phyloP scores from a whole-genome alignment of 2,329 filamentous ascomycete genomes.

The Aspergillus sp. region DNA sequence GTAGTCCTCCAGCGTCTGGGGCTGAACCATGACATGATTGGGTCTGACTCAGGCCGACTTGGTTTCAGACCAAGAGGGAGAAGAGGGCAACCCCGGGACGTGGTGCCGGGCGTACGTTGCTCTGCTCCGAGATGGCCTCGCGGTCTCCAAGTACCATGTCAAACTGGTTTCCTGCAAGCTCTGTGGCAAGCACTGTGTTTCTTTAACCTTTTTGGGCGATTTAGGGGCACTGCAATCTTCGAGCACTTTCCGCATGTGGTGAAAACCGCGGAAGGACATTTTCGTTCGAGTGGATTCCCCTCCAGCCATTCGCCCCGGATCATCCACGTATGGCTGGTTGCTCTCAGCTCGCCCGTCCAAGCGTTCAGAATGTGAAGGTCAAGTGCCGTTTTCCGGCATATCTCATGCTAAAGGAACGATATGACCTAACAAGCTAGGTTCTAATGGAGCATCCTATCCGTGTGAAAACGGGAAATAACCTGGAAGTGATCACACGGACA shows the following conservation, averaged over 20 bases:
- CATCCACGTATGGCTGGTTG: not conserved
- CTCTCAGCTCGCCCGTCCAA: not conserved
- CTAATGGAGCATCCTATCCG: not conserved
- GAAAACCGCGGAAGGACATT: not conserved
- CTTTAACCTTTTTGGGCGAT: not conserved
- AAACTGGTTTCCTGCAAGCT: not conserved
- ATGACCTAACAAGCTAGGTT: not conserved
- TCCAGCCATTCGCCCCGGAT: not conserved
- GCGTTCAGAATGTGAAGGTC: not conserved
- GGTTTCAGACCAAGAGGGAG: not conserved
- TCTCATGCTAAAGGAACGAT: not conserved
- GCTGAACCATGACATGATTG: not conserved
- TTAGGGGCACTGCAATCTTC: not conserved
- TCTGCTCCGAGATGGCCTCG: not conserved
- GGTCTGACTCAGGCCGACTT: not conserved
- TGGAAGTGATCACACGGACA: not conserved
- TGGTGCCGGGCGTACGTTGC: not conserved
- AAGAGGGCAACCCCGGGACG: not conserved
- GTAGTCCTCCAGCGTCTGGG: not conserved
- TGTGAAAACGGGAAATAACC: not conserved
- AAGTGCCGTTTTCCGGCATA: not conserved
- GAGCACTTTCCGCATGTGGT: not conserved
- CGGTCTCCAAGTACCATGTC: not conserved
- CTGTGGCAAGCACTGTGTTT: not conserved
- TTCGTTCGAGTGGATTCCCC: not conserved